Base-by-base conservation (phyloP, 148 eudicot species). In the Arctostaphylos glauca region DNA sequence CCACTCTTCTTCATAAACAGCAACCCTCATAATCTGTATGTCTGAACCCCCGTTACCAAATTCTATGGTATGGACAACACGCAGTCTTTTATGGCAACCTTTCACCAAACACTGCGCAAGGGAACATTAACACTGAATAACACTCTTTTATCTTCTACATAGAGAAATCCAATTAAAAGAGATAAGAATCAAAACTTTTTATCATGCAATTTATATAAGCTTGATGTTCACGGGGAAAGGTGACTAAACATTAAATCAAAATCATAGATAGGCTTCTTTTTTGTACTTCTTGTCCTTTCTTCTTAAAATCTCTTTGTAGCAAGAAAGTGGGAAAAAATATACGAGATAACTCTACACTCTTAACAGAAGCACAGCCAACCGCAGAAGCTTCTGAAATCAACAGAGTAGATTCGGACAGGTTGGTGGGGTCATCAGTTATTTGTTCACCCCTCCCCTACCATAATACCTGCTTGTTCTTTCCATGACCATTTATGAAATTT, bases 1-100 rank as follows among this genome's bases (percentile, higher is more conserved):
- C 99, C 99, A 97, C 78, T 97, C 90, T 81, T 97, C 99, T 90
- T 97, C 99, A 80, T 94, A 97, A 55, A 94, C 89, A 88, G 99
- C 99, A 83, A 94, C 92, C 86, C 99, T 89, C 86, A 97, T 84
- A 75, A 93, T 97, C 86, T 94, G 99, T 83, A 97, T 91, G 81
- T 97, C 96, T 25, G 94, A 87, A 48, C 97, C 98, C 49, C 95
- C 97, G 83, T 90, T 91, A 84, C 94, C 90, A 88, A 97, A 93
- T 87, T 94, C 99, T 86, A 97, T 91, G 70, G 98, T 94, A 86
- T 97, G 99, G 83, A 90, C 96, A 77, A 94, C 88, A n/a, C 99
- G 99, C 82, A 97, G 81, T 87, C 99, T 90, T 87, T 94, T 96
- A 85, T 97, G 99, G 86, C 98, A 97, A 84, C 99, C 99, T 89